A percentile compares a stretch with the other conserved stretches of the same genome.
Evolutionary conservation across 1,284 basidiomycete species (phyloP).

Genomic region (Sphagnurus paluster): DNA sequence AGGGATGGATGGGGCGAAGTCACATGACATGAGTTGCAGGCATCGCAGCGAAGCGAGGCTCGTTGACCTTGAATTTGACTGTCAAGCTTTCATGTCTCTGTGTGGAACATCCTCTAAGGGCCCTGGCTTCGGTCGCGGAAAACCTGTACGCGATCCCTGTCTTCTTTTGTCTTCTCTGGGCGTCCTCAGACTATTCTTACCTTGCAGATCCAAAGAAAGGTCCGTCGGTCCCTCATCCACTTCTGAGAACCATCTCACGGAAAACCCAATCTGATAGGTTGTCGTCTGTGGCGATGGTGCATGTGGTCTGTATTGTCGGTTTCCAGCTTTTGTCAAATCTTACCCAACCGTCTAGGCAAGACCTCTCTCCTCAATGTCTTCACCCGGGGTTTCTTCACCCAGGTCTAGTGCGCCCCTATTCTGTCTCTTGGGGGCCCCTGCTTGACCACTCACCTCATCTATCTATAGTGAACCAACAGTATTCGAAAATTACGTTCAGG

Average conservation of each 20-base stretch:
- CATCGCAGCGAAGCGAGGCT: background rate
- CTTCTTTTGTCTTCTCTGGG: slow-evolving; percentile 6
- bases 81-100: slow-evolving; percentile 40
- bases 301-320: slow-evolving; percentile 55
- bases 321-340: slow-evolving; percentile 12
- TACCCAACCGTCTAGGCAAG: slow-evolving; percentile 50
- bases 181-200: slow-evolving; percentile 3
- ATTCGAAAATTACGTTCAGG: slow-evolving; percentile 93
- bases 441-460: no score
- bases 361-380: slow-evolving; percentile 85
- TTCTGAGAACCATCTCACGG: slow-evolving; percentile 12
- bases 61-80: background rate
- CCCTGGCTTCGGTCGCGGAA: slow-evolving; percentile 48
- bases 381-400: slow-evolving; percentile 84
- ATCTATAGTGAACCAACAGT: slow-evolving; percentile 80
- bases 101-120: slow-evolving; percentile 51
- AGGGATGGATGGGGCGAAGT: background rate
- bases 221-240: slow-evolving; percentile 18
- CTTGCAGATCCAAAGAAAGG: slow-evolving; percentile 44
- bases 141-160: slow-evolving; percentile 41
- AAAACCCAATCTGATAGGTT: slow-evolving; percentile 28
- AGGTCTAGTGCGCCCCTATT: slow-evolving; percentile 71
- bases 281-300: slow-evolving; percentile 89
- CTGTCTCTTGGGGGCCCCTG: no score
- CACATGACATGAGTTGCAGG: background rate